Conservation (phyloP, 2,329 filamentous ascomycete genomes). For the Diaporthe sp. region DNA sequence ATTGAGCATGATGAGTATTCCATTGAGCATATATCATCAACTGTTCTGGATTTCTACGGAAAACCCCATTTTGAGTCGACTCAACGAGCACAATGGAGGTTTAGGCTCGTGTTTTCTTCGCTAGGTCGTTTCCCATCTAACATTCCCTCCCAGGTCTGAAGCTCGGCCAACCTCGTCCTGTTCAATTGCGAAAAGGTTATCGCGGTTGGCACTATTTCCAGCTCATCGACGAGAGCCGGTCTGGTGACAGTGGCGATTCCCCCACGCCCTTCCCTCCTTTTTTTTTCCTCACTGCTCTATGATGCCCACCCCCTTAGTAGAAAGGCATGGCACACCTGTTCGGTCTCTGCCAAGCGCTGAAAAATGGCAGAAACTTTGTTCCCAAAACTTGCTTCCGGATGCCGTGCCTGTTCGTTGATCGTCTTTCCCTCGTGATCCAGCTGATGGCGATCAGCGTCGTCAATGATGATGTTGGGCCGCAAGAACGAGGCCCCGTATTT, state of each 20-base stretch:
- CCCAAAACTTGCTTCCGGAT: background rate
- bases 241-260: background rate
- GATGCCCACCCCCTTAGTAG: too few species aligned
- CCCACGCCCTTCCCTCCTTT: background rate
- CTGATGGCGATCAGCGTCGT: background rate
- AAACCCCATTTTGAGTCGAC: too few species aligned
- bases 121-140: background rate
- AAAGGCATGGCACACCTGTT: background rate
- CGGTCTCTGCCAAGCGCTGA: background rate
- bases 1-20: background rate
- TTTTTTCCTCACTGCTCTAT: too few species aligned
- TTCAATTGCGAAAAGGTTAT: background rate
- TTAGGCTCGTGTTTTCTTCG: background rate
- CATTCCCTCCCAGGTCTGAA: background rate
- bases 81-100: background rate
- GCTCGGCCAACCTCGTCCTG: background rate
- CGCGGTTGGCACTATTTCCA: background rate
- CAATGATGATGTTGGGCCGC: background rate
- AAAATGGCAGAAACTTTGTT: background rate
- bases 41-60: too few species aligned
- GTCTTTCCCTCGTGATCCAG: background rate
- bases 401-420: background rate
- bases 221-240: background rate
- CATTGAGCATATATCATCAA: background rate
- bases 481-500: background rate